Conservation (phyloP, 176 grass and related monocot genomes). For the Pontederia crassipes region DNA sequence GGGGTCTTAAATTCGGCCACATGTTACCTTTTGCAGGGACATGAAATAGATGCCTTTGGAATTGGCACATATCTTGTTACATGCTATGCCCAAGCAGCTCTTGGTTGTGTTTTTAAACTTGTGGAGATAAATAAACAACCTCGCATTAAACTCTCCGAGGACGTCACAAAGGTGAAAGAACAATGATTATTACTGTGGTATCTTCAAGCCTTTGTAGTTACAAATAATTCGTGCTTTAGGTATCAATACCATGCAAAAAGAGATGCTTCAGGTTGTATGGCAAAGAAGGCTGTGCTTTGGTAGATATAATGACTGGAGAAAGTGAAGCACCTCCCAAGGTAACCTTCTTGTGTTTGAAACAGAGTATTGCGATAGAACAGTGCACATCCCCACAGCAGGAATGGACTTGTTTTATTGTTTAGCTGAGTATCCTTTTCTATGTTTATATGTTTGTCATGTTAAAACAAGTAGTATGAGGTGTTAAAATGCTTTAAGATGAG, state of each 20-base stretch:
- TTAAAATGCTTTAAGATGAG: too few species aligned
- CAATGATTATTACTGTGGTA: not conserved
- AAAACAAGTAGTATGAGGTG: too few species aligned
- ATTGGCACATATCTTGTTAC: constrained; percentile 98
- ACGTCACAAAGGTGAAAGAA: constrained; percentile 71
- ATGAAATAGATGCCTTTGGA: constrained; percentile 94
- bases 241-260: constrained; percentile 99
- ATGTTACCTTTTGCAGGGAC: constrained; percentile 44
- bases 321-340: constrained; percentile 76
- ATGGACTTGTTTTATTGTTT: too few species aligned
- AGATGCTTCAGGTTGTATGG: constrained; percentile 78
- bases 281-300: constrained; percentile 87
- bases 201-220: constrained; percentile 5
- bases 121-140: constrained; percentile 94
- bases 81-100: constrained; percentile 89
- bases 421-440: too few species aligned
- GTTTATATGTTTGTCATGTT: too few species aligned
- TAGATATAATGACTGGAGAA: constrained; percentile 90
- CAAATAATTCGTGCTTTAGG: constrained; percentile 33
- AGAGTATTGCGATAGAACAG: not conserved
- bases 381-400: too few species aligned
- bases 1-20: not conserved
- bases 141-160: constrained; percentile 98
- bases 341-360: constrained; percentile 11
- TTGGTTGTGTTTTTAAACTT: constrained; percentile 99